Percentiles rank a stretch among this genome's conserved stretches.
Conservation (phyloP, 106 monocot species). For the Phalaenopsis equestris region DNA sequence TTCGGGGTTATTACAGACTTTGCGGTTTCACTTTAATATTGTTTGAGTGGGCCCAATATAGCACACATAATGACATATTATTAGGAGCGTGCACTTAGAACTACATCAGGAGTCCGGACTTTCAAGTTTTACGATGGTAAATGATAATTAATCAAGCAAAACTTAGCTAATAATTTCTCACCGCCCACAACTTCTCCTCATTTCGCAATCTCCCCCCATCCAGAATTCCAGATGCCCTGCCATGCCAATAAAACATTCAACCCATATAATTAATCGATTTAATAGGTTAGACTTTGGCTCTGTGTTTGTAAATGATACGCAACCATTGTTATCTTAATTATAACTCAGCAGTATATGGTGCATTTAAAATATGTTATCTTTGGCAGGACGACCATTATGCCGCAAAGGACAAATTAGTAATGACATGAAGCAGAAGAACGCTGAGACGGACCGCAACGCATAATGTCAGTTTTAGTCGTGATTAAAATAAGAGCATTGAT, state of each 20-base stretch:
- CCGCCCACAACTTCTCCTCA: too few species aligned
- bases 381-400: background rate
- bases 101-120: too few species aligned
- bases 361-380: background rate
- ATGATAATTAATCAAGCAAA: too few species aligned
- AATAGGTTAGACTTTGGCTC: background rate
- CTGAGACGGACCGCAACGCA: background rate
- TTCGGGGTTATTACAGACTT: too few species aligned
- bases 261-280: background rate
- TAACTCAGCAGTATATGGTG: background rate
- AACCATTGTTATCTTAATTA: background rate
- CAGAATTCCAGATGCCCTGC: background rate
- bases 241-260: background rate
- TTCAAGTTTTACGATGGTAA: too few species aligned
- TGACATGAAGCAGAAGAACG: background rate
- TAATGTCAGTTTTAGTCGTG: background rate
- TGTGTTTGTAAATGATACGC: background rate
- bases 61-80: too few species aligned
- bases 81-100: too few species aligned
- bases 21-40: too few species aligned
- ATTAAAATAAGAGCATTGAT: slow-evolving; percentile 1
- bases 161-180: too few species aligned
- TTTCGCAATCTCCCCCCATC: background rate
- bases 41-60: too few species aligned
- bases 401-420: background rate